A percentile compares a stretch with the other conserved stretches of the same genome.
Conservation (phyloP, 768 basidiomycete species). For the Mycena galopus region DNA sequence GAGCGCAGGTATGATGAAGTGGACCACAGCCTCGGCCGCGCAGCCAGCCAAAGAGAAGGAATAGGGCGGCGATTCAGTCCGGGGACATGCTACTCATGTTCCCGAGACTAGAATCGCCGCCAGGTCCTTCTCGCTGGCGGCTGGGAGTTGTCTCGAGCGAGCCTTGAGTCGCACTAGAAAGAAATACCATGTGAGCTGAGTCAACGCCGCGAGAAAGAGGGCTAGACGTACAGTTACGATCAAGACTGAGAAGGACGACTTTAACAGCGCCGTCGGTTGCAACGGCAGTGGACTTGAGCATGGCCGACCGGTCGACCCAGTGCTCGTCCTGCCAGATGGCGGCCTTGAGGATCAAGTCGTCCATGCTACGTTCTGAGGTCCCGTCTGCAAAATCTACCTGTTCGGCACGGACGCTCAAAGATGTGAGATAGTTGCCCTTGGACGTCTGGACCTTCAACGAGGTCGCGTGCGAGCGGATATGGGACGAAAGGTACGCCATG, state of each 20-base stretch:
- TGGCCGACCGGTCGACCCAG: conserved; percentile 85
- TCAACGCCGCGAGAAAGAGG: conserved; percentile 31
- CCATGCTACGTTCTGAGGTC: conserved; percentile 82
- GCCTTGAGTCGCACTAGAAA: conserved; percentile 88
- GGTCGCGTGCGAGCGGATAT: conserved; percentile 78
- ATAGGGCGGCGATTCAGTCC: conserved; percentile 1
- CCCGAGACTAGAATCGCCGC: conserved; percentile 69
- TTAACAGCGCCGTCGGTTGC: conserved; percentile 71
- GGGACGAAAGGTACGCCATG: conserved; percentile 79
- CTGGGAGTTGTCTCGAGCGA: conserved; percentile 85
- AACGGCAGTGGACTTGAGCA: conserved; percentile 64
- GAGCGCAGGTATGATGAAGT: conserved; percentile 23
- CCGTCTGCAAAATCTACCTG: conserved; percentile 77
- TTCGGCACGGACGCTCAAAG: conserved; percentile 87
- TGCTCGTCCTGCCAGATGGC: conserved; percentile 95
- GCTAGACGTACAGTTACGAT: conserved; percentile 85
- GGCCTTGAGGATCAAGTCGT: conserved; percentile 93
- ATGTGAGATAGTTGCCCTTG: conserved; percentile 92
- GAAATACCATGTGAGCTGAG: conserved; percentile 28
- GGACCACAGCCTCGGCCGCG: conserved; percentile 28
- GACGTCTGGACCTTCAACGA: conserved; percentile 96
- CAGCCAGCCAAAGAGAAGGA: conserved; percentile 22
- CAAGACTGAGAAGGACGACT: conserved; percentile 91
- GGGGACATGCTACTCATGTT: conserved; percentile 28
- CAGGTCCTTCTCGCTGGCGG: conserved; percentile 89